Percentiles rank a stretch among this genome's conserved stretches.
Conservation (phyloP, 2,329 filamentous ascomycete genomes). For the Ophiostoma sp. region DNA sequence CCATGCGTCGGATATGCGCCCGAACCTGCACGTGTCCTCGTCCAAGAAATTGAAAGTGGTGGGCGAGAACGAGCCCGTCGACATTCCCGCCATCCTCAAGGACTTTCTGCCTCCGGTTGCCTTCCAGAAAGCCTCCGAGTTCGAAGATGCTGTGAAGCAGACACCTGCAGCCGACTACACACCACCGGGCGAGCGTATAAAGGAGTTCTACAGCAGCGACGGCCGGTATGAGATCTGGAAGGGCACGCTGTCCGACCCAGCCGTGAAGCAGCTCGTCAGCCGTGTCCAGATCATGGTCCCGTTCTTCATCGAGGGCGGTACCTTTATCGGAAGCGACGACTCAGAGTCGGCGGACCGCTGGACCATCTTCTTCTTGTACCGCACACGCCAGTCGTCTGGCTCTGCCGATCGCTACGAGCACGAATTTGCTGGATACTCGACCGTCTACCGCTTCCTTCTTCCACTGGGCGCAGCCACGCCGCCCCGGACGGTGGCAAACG, state of each 20-base stretch:
- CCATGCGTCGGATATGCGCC: conserved; percentile 67
- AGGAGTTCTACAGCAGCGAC: conserved; percentile 55
- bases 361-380: conserved; percentile 85
- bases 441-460: conserved; percentile 86
- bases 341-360: conserved; percentile 72
- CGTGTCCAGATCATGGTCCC: conserved; percentile 79
- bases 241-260: conserved; percentile 63
- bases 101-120: conserved; percentile 65
- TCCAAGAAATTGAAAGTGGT: conserved; percentile 64
- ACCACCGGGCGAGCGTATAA: conserved; percentile 70
- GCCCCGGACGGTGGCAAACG: conserved; percentile 30
- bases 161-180: conserved; percentile 45
- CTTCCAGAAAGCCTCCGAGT: conserved; percentile 58
- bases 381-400: conserved; percentile 41
- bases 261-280: conserved; percentile 64
- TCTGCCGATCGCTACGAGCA: conserved; percentile 55
- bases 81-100: conserved; percentile 60
- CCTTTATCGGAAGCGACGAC: conserved; percentile 57
- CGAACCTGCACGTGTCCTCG: conserved; percentile 66
- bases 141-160: conserved; percentile 52
- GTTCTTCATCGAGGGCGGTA: conserved; percentile 91
- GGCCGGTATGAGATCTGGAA: conserved; percentile 77
- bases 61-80: conserved; percentile 62
- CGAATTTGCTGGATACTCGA: conserved; percentile 81
- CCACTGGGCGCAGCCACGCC: conserved; percentile 49